A percentile compares a stretch with the other conserved stretches of the same genome.
Conservation (phyloP, 768 basidiomycete genomes). For the Paxillus rubicundulus region DNA sequence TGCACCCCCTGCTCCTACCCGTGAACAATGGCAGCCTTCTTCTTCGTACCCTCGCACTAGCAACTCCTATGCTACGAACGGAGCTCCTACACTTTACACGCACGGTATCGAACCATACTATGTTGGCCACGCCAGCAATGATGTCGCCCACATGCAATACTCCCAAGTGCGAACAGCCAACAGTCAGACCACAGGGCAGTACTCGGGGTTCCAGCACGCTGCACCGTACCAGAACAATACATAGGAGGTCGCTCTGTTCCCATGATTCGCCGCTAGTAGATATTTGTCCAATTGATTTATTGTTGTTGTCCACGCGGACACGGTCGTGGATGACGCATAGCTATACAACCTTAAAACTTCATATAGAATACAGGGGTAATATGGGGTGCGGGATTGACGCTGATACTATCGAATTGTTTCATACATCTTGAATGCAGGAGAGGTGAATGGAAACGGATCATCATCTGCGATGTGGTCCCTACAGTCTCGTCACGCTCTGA, state of each 20-base stretch:
- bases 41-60: slow-evolving; percentile 25
- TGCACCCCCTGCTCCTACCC: slow-evolving; percentile 12
- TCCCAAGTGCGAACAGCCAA: slow-evolving; percentile 27
- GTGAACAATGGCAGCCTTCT: slow-evolving; percentile 23
- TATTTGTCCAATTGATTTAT: slow-evolving; percentile 6
- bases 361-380: slow-evolving; percentile 30
- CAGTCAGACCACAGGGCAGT: slow-evolving; percentile 21
- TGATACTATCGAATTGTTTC: slow-evolving; percentile 63
- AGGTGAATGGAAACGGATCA: slow-evolving; percentile 71
- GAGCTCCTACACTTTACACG: slow-evolving; percentile 12
- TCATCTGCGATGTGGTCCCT: slow-evolving; percentile 52
- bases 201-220: slow-evolving; percentile 26
- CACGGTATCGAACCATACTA: slow-evolving; percentile 28
- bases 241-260: slow-evolving; percentile 10
- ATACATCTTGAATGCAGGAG: slow-evolving; percentile 69
- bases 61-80: slow-evolving; percentile 18
- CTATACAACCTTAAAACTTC: slow-evolving; percentile 11
- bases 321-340: slow-evolving; percentile 9
- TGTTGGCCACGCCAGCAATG: slow-evolving; percentile 15
- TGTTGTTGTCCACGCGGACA: slow-evolving; percentile 2
- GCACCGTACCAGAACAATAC: slow-evolving; percentile 30
- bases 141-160: slow-evolving; percentile 17
- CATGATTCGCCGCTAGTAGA: background rate
- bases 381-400: slow-evolving; percentile 5
- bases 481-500: slow-evolving; percentile 4